Base-by-base conservation (phyloP, 495 filamentous ascomycete species). In the Penicillium canariense region DNA sequence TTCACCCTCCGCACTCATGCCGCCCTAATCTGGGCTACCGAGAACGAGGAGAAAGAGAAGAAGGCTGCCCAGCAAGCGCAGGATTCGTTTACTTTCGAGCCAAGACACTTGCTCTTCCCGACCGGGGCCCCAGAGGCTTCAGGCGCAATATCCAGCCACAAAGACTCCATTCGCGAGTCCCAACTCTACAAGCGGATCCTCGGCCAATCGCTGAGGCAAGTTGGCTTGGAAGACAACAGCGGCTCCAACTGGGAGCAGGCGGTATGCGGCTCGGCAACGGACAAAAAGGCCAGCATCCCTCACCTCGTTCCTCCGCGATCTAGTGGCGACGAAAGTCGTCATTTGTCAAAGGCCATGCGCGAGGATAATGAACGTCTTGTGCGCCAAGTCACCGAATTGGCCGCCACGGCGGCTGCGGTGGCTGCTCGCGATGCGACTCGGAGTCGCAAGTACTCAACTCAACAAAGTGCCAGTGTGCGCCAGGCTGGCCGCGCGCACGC, bases 1-100 rank as follows among this genome's bases (percentile, higher is more conserved):
- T 99, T 99, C 68, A 99, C 94, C 5, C 81, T 99, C 5, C 79
- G 95, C 55, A 99, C 94, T 2, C 94, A 99, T 67, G 94, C 94
- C 4, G 93, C 94, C 15, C 86, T 96, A 28, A 99, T 99, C 52
- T 99, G 94, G 94, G 92, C 90, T 63, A 86, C 75, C 23, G 90
- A 96, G 56, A 64, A 80, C 3, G 91, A 97, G 38, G 90, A 96
- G 70, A 96, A 95, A 75, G 89, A 88, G 44, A 74, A 81, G 25
- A 55, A 46, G n/a, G 68, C 69, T 26, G 50, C 50, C 36, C 57
- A 65, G 17, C 54, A 65, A 14, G 61, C 69, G 1, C 67, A 70
- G 11, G 75, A 75, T n/a, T 62, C 71, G 27, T 65, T 69, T 12
- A 59, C 74, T 4, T 74, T 76, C 39, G 76, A 82, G 18, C 62